Conservation (phyloP, 495 filamentous ascomycete species). For the Hyaloscypha bicolor region DNA sequence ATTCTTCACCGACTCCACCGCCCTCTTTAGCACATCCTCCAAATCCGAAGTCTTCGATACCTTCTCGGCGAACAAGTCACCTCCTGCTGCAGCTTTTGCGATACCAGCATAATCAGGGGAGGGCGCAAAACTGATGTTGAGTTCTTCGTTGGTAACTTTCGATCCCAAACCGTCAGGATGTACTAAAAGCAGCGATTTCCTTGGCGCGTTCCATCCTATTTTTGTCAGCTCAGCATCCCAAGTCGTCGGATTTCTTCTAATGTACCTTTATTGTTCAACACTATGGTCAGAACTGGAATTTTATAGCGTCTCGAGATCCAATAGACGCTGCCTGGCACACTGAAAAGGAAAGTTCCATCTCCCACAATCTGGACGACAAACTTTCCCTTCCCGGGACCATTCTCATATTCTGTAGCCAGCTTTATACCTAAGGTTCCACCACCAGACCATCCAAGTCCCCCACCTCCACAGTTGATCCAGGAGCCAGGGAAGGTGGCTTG, state of each 20-base stretch:
- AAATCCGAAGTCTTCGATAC: constrained; percentile 63
- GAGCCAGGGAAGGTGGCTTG: constrained; percentile 73
- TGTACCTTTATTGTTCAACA: constrained; percentile 87
- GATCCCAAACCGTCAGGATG: constrained; percentile 82
- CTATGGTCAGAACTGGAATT: constrained; percentile 87
- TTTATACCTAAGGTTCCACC: constrained; percentile 88
- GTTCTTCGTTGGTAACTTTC: constrained; percentile 76
- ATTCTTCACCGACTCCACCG: constrained; percentile 65
- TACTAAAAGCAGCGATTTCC: constrained; percentile 73
- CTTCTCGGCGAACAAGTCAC: constrained; percentile 64
- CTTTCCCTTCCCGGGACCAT: constrained; percentile 63
- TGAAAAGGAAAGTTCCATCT: constrained; percentile 90
- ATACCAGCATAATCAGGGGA: constrained; percentile 90
- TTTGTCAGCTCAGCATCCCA: constrained; percentile 8
- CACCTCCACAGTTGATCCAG: constrained; percentile 94
- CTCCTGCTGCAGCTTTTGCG: constrained; percentile 84
- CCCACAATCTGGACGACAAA: constrained; percentile 95
- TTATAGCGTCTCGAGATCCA: constrained; percentile 88
- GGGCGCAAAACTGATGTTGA: constrained; percentile 88
- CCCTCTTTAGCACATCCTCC: constrained; percentile 62
- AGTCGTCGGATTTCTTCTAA: neutral
- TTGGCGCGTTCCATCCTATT: constrained; percentile 83
- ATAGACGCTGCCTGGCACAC: constrained; percentile 86
- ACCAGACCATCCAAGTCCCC: constrained; percentile 94
- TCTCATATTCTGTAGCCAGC: constrained; percentile 70